Percentiles rank a stretch among this genome's conserved stretches.
Evolutionary conservation across 257 asterid species (phyloP).

Genomic region (Fraxinus excelsior): DNA sequence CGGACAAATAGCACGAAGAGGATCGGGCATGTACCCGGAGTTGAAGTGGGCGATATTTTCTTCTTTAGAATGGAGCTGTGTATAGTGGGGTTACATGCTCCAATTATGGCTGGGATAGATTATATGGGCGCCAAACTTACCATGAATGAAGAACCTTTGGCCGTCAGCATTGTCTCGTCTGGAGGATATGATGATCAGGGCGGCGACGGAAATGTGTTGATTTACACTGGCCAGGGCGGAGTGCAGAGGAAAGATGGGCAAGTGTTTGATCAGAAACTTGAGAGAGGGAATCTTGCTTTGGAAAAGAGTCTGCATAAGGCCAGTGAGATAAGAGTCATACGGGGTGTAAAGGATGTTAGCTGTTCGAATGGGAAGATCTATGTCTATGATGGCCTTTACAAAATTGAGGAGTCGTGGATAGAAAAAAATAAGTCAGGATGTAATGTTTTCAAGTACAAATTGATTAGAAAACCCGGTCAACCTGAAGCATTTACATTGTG

Average conservation of each 20-base stretch:
- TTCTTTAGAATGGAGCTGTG: conserved; percentile 60
- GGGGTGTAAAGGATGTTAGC: conserved; percentile 44
- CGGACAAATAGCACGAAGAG: conserved; percentile 47
- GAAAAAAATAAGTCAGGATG: conserved; percentile 51
- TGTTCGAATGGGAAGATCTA: conserved; percentile 32
- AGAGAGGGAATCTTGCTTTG: conserved; percentile 72
- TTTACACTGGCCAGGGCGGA: conserved; percentile 63
- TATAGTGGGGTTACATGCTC: conserved; percentile 55
- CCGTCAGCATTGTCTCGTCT: conserved; percentile 56
- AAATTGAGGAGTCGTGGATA: conserved; percentile 50
- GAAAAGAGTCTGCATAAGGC: conserved; percentile 57
- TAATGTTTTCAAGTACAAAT: conserved; percentile 50
- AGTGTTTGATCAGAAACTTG: conserved; percentile 62
- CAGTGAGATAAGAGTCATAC: conserved; percentile 54
- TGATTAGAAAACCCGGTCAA: conserved; percentile 50
- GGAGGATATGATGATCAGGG: conserved; percentile 64
- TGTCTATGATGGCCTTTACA: conserved; percentile 52
- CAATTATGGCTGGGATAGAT: conserved; percentile 61
- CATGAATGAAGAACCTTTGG: conserved; percentile 51
- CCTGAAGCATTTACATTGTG: conserved; percentile 51
- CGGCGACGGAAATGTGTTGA: conserved; percentile 45
- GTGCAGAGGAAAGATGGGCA: conserved; percentile 52
- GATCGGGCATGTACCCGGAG: conserved; percentile 52
- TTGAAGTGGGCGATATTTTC: conserved; percentile 57
- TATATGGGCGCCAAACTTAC: conserved; percentile 50